Evolutionary conservation across 768 basidiomycete species (phyloP).

Genomic region (Calvatia gigantea): DNA sequence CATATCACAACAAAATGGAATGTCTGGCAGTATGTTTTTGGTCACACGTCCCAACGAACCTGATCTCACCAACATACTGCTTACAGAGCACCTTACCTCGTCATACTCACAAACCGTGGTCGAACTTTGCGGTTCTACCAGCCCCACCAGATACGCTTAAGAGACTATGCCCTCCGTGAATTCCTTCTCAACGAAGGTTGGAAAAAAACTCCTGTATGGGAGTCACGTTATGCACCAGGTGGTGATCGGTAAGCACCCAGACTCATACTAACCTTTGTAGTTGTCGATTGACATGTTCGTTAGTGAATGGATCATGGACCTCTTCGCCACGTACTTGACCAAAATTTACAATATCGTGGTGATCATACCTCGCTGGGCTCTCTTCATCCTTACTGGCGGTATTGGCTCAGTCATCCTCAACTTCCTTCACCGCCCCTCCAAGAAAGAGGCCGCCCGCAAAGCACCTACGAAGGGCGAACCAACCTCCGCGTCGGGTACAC

Average conservation of each 20-base stretch:
- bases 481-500: not conserved
- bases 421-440: conserved; percentile 47
- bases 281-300: not conserved
- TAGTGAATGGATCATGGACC: conserved; percentile 70
- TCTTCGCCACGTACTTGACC: conserved; percentile 45
- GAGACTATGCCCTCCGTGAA: conserved; percentile 54
- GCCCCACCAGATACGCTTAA: conserved; percentile 58
- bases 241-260: conserved; percentile 54
- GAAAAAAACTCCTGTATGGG: conserved; percentile 66
- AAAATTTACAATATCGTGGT: conserved; percentile 49
- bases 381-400: conserved; percentile 63
- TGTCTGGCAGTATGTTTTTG: conserved; percentile 71
- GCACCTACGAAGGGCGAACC: not conserved
- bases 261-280: not conserved
- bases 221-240: conserved; percentile 66
- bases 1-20: conserved; percentile 81
- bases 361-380: conserved; percentile 66
- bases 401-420: conserved; percentile 66
- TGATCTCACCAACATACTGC: not conserved
- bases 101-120: conserved; percentile 69
- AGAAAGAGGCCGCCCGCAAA: conserved; percentile 9
- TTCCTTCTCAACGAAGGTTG: conserved; percentile 67
- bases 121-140: conserved; percentile 79
- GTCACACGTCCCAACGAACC: not conserved
- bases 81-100: conserved; percentile 70